Base-by-base conservation (phyloP, 2,329 filamentous ascomycete species). In the Xylariaceae sp. region DNA sequence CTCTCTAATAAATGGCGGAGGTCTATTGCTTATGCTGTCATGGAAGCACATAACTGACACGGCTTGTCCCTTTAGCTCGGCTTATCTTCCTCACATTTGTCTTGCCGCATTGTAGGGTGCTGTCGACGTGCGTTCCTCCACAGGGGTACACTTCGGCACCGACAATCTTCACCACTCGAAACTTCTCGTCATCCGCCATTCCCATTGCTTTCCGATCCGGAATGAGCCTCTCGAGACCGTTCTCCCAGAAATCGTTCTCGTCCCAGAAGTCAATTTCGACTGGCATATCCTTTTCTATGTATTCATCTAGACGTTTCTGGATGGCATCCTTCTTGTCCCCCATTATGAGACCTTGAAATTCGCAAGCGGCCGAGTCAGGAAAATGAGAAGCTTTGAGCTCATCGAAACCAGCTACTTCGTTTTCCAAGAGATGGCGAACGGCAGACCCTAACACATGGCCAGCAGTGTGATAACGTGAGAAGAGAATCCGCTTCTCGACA, bases 381-480 rank as follows among this genome's bases (percentile, higher is more conserved):
- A 81, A 83, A 56, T 89, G 85, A 3, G 75, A 81, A 0, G 85
- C 85, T 60, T 89, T 89, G 11, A 79, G 64, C 56, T 89, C 85
- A 43, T 78, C 74, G 44, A 84, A 79, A 17, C 65, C 67, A 0
- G 63, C 63, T 11, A 83, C 60, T 39, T 78, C 59, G 2, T 68
- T 62, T 46, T 74, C 70, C 2, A 79, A 62, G 0, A 85, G 69
- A 39, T 73, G 66, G 2, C 78, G 71, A n/a, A 87, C 79, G 0
- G 85, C 84, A 0, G 79, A 64, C 3, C 85, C 83, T 1, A 89
- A 72, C 3, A 88, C 76, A 52, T 89, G 85, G 26, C 85, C 85
- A 0, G 83, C 85, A 0, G 85, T 88, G 61, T 89, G 85, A 1
- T 84, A 71, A 1, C 84, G 75, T 1, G 82, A 87, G 63, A 83